Evolutionary conservation across 1,139 yeast species (phyloP).

Genomic region (Protomyces arabidopsidicola): DNA sequence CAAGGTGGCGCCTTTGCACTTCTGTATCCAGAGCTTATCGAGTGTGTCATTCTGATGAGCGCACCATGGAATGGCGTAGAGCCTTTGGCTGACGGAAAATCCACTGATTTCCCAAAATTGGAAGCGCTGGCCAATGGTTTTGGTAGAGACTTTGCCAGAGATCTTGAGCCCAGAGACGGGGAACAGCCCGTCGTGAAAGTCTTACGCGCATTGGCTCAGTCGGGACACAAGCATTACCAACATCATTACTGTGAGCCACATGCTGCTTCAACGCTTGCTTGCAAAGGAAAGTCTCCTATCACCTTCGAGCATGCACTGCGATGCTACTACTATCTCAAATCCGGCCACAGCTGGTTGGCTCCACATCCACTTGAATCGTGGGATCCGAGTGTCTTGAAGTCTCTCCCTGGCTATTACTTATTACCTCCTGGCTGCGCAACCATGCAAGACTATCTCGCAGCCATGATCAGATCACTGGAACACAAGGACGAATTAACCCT

Average conservation of each 20-base stretch:
- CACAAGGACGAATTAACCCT: neutral
- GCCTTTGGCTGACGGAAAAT: neutral
- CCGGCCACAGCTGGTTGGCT: constrained; percentile 3
- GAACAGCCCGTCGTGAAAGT: neutral
- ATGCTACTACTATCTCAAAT: constrained; percentile 22
- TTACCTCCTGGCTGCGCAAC: neutral
- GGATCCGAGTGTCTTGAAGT: neutral
- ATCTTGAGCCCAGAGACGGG: neutral
- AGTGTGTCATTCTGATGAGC: constrained; percentile 8
- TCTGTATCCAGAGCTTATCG: constrained; percentile 12
- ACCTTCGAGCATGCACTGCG: constrained; percentile 1
- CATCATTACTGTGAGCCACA: constrained; percentile 6
- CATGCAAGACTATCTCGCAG: constrained; percentile 1
- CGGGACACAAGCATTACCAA: constrained; percentile 13
- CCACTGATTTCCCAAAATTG: neutral
- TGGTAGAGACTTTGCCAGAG: neutral
- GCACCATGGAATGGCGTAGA: constrained; percentile 17
- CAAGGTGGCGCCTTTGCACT: constrained; percentile 9
- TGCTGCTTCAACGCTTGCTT: neutral
- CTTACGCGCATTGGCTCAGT: neutral
- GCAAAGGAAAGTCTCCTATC: neutral
- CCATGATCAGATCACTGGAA: neutral
- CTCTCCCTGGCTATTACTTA: constrained; percentile 18
- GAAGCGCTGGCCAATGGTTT: neutral
- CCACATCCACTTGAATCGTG: constrained; percentile 7